Evolutionary conservation across 257 asterid genomes (phyloP).

Genomic region (Solanum paucissectum): DNA sequence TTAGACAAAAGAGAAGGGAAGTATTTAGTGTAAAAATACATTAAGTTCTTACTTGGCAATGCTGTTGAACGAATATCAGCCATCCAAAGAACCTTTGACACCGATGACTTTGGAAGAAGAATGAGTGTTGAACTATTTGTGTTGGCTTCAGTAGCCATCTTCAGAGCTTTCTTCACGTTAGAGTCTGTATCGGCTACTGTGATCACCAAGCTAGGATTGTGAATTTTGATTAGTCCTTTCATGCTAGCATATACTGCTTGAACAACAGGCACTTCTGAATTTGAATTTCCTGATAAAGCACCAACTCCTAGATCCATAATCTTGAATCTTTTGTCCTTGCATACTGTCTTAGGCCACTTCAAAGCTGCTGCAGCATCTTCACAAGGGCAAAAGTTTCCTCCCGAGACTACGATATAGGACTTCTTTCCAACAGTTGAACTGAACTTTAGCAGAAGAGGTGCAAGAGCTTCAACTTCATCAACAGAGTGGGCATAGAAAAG

Average conservation of each 20-base stretch:
- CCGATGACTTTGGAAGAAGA: slow-evolving; percentile 53
- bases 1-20: background rate
- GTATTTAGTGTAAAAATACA: background rate
- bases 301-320: slow-evolving; percentile 75
- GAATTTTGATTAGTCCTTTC: slow-evolving; percentile 77
- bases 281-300: slow-evolving; percentile 47
- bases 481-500: slow-evolving; percentile 79
- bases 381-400: slow-evolving; percentile 72
- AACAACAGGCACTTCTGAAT: slow-evolving; percentile 70
- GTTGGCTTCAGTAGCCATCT: slow-evolving; percentile 52
- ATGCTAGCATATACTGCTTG: slow-evolving; percentile 78
- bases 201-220: slow-evolving; percentile 75
- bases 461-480: slow-evolving; percentile 51
- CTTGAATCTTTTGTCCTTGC: slow-evolving; percentile 78
- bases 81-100: slow-evolving; percentile 82
- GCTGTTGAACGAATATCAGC: slow-evolving; percentile 81
- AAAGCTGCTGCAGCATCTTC: slow-evolving; percentile 63
- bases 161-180: slow-evolving; percentile 65
- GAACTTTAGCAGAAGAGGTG: slow-evolving; percentile 74
- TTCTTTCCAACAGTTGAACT: slow-evolving; percentile 59
- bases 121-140: slow-evolving; percentile 34
- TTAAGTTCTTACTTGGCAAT: slow-evolving; percentile 51
- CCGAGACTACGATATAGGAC: slow-evolving; percentile 73
- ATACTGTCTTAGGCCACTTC: slow-evolving; percentile 69
- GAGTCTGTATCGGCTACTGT: slow-evolving; percentile 45